Base-by-base conservation (phyloP, 108 stramenopile genomes). In the Nitzschia putrida region DNA sequence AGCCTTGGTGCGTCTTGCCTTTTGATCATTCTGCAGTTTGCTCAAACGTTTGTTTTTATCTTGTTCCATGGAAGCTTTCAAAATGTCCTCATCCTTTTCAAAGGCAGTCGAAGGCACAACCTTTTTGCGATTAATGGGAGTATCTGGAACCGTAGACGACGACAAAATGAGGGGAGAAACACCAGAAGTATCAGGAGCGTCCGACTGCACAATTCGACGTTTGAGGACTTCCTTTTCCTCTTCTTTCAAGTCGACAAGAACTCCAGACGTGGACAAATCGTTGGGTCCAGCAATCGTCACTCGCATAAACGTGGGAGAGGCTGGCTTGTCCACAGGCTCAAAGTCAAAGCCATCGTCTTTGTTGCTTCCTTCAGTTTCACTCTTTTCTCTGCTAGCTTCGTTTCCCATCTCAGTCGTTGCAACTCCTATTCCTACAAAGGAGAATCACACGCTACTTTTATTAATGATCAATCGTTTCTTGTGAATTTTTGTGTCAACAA, bases 141-240 rank as follows among this genome's bases (percentile, higher is more conserved):
- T 29, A 61, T 23, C 45, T 22, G 43, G 44, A 54, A 29, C 3
- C 25, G 26, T 49, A n/a, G 57, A 24, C 13, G 55, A 56, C 16
- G 25, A 56, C 13, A 56, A 38, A 18, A 43, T 42, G 34, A 41
- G 24, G 40, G 6, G 21, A 11, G 59, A 25, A 60, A 7, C 59
- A 10, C 16, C 22, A 6, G 47, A 22, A 44, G 47, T 13, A 2
- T 39, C 26, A 13, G 22, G 22, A 26, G 55, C 59, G 16, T 24
- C 40, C 7, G 61, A 68, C 54, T 76, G 69, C 42, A 76, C 29
- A n/a, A 76, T 76, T 24, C 75, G 67, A 22, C 75, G 72, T 18
- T 18, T 53, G 34, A 54, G 8, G 5, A 0, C 49, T 40, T 49
- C 44, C 21, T 23, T 60, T 34, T 65, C 63, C 9, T 55, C 42